Conservation (phyloP, 2,329 filamentous ascomycete species). For the Hymenoscyphus fructigenus region DNA sequence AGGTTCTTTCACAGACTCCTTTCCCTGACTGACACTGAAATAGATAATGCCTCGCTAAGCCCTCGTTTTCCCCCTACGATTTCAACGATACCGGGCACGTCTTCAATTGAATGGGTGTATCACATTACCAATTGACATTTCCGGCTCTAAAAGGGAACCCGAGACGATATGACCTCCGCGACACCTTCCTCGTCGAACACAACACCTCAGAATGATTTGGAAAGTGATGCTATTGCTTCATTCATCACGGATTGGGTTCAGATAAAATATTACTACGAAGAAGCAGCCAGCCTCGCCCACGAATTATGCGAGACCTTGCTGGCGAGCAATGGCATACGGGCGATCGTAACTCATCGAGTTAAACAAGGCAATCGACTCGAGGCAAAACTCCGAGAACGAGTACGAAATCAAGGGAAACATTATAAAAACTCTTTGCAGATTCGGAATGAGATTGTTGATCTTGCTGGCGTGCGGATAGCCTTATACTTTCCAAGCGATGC, state of each 20-base stretch:
- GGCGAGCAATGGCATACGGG: constrained; percentile 14
- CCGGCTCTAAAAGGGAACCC: neutral
- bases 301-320: constrained; percentile 17
- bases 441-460: constrained; percentile 17
- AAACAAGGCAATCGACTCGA: constrained; percentile 16
- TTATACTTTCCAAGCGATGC: constrained; percentile 19
- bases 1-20: neutral
- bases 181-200: neutral
- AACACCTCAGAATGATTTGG: neutral
- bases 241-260: constrained; percentile 16
- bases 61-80: neutral
- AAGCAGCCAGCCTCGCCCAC: constrained; percentile 11
- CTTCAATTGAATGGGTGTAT: too few species aligned
- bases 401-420: constrained; percentile 9
- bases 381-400: constrained; percentile 15
- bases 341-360: constrained; percentile 16
- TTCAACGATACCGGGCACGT: too few species aligned
- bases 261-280: constrained; percentile 16
- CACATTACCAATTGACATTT: neutral
- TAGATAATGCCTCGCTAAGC: neutral
- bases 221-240: constrained; percentile 8
- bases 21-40: neutral
- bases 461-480: constrained; percentile 19
- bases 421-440: constrained; percentile 10
- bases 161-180: neutral